Conservation (phyloP, 1,139 yeast genomes). For the Pichia sp. region DNA sequence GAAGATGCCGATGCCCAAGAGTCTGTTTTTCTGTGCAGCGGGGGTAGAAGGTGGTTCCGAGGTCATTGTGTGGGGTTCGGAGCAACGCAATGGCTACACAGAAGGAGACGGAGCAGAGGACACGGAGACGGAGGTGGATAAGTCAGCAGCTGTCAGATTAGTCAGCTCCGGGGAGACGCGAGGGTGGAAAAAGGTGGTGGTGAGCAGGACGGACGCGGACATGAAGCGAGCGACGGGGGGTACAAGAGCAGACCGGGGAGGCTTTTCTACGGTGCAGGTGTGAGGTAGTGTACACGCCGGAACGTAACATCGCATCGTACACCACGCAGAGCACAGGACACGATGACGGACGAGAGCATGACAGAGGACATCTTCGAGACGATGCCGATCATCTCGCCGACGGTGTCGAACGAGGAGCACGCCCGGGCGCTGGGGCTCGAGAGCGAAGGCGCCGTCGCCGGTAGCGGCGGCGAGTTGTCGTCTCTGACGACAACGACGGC, state of each 20-base stretch:
- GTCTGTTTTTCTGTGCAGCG: constrained; percentile 3
- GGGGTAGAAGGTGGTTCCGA: background rate
- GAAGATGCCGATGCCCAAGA: constrained; percentile 14
- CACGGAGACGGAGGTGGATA: background rate
- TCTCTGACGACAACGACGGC: too few relatives aligned
- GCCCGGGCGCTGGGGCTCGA: too few relatives aligned
- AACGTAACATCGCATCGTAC: too few relatives aligned
- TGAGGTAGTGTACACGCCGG: too few relatives aligned
- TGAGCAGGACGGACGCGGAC: background rate
- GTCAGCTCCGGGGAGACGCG: background rate
- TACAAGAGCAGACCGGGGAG: background rate
- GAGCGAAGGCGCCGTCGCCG: too few relatives aligned
- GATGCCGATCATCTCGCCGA: constrained; percentile 33
- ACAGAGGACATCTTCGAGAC: constrained; percentile 28
- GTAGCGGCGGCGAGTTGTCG: too few relatives aligned
- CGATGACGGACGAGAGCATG: constrained; percentile 1
- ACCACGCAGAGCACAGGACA: background rate
- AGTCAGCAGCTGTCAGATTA: constrained; percentile 3
- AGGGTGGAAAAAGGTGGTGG: background rate
- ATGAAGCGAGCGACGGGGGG: background rate
- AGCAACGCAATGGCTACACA: background rate
- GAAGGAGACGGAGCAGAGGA: background rate
- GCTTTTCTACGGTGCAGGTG: too few relatives aligned
- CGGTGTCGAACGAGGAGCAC: constrained; percentile 17
- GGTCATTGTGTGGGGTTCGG: background rate